phyloP scores from a whole-genome alignment of 148 eudicot species.

The Dianthus caryophyllus region DNA sequence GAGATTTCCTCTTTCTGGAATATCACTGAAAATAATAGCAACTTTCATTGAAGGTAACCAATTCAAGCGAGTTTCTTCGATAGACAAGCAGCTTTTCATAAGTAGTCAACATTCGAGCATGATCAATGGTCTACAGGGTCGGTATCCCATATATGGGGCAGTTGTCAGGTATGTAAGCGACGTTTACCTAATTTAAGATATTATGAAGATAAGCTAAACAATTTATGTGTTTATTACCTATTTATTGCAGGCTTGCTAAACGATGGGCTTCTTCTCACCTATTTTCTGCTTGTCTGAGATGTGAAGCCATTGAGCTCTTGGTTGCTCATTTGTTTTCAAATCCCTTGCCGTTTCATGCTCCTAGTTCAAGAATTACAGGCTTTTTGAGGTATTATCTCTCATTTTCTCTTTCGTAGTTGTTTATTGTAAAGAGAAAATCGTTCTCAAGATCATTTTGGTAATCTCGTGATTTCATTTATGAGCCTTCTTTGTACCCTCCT shows the following conservation, averaged over 20 bases:
- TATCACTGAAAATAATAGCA: neutral
- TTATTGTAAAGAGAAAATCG: neutral
- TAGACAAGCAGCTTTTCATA: conserved; percentile 57
- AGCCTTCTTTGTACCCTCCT: no score
- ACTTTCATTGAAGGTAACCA: conserved; percentile 42
- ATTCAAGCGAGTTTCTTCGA: conserved; percentile 55
- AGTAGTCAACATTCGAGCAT: conserved; percentile 81
- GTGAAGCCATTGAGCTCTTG: conserved; percentile 80
- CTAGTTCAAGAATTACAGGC: conserved; percentile 75
- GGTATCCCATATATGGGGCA: conserved; percentile 71
- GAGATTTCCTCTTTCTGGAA: conserved; percentile 10
- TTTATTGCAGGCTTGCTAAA: conserved; percentile 75
- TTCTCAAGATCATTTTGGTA: neutral
- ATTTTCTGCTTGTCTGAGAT: conserved; percentile 60
- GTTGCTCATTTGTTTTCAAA: conserved; percentile 74
- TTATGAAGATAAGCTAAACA: neutral
- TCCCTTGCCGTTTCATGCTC: conserved; percentile 70
- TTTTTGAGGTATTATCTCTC: conserved; percentile 56
- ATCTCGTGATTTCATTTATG: no score
- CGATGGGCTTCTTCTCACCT: conserved; percentile 96
- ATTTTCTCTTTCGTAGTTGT: neutral
- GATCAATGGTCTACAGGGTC: conserved; percentile 91
- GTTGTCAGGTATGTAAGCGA: conserved; percentile 57
- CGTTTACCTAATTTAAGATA: neutral
- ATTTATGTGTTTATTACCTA: conserved; percentile 21